Percentiles rank a stretch among this genome's conserved stretches.
Evolutionary conservation across 805 yeast species (phyloP).

Genomic region (Lachancea sp.): DNA sequence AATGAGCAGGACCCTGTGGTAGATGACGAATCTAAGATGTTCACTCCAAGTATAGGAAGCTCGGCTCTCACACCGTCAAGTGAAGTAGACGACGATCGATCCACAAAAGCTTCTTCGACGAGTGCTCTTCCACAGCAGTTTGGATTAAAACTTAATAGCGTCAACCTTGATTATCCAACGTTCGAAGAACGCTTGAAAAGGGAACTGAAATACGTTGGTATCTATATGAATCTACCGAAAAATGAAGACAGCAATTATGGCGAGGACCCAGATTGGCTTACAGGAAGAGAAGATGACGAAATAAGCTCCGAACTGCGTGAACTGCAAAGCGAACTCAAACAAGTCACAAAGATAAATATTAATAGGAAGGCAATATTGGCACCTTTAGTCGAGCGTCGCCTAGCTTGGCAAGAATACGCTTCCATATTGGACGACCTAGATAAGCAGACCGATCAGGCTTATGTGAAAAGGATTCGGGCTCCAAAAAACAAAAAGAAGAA

Average conservation of each 20-base stretch:
- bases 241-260: slow-evolving; percentile 27
- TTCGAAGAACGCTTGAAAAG: slow-evolving; percentile 84
- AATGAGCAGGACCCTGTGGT: slow-evolving; percentile 28
- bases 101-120: slow-evolving; percentile 20
- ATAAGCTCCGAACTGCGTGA: slow-evolving; percentile 74
- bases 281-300: slow-evolving; percentile 87
- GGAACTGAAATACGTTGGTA: slow-evolving; percentile 86
- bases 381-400: slow-evolving; percentile 75
- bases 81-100: slow-evolving; percentile 12
- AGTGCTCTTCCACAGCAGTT: slow-evolving; percentile 37
- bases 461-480: slow-evolving; percentile 71
- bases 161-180: slow-evolving; percentile 60
- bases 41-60: slow-evolving; percentile 14
- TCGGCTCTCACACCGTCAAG: slow-evolving; percentile 20
- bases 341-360: slow-evolving; percentile 56
- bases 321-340: slow-evolving; percentile 62
- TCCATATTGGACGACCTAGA: slow-evolving; percentile 89
- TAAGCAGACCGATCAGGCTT: slow-evolving; percentile 94
- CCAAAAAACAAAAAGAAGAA: slow-evolving; percentile 46
- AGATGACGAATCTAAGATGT: slow-evolving; percentile 19
- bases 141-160: slow-evolving; percentile 42
- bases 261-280: slow-evolving; percentile 56
- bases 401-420: slow-evolving; percentile 92
- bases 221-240: slow-evolving; percentile 54
- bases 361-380: slow-evolving; percentile 57